Evolutionary conservation across 768 basidiomycete genomes (phyloP).

Genomic region (Pleurotus tuoliensis): DNA sequence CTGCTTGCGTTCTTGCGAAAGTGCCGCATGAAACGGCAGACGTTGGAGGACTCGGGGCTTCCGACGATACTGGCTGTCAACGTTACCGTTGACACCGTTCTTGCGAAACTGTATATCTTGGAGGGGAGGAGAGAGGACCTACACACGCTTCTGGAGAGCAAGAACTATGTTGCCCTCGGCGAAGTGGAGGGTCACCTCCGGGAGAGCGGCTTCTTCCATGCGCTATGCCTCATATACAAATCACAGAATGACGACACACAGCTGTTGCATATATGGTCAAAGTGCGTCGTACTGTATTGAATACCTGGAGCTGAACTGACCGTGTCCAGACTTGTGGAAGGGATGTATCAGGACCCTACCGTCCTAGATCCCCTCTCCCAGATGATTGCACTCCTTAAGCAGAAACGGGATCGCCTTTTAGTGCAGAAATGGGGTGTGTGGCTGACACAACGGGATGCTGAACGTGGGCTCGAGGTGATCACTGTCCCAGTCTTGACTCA

Average conservation of each 20-base stretch:
- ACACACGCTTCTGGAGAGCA: conserved; percentile 48
- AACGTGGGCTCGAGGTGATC: conserved; percentile 66
- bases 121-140: conserved; percentile 61
- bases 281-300: conserved; percentile 38
- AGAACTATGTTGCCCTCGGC: conserved; percentile 49
- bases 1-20: conserved; percentile 64
- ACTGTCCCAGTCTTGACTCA: neutral
- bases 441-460: conserved; percentile 66
- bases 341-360: conserved; percentile 58
- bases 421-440: conserved; percentile 78
- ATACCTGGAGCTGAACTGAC: neutral
- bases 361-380: conserved; percentile 60
- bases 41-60: conserved; percentile 23
- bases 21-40: conserved; percentile 45
- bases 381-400: conserved; percentile 53
- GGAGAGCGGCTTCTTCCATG: conserved; percentile 49
- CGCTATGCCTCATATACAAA: conserved; percentile 58
- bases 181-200: conserved; percentile 63
- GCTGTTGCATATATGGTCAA: conserved; percentile 64
- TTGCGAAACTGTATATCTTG: conserved; percentile 70
- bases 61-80: conserved; percentile 10
- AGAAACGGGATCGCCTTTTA: conserved; percentile 53
- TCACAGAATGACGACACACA: conserved; percentile 54
- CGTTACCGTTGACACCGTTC: conserved; percentile 69
- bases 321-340: conserved; percentile 55